Evolutionary conservation across 768 basidiomycete species (phyloP).

Genomic region (Gautieria morchelliformis): DNA sequence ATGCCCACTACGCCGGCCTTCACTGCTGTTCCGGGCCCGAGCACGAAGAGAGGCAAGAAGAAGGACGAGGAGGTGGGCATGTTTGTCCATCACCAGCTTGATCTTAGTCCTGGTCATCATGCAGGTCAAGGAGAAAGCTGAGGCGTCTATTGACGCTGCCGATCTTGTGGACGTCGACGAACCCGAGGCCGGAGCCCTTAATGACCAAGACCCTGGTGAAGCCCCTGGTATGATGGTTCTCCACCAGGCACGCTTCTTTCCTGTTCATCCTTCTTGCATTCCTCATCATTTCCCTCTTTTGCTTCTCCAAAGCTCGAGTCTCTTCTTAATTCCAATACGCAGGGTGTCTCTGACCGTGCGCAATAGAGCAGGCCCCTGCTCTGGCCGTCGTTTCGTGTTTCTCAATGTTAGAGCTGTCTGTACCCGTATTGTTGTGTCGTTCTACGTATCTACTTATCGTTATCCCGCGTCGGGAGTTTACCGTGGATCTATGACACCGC

Average conservation of each 20-base stretch:
- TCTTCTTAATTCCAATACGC: background rate
- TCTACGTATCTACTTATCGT: background rate
- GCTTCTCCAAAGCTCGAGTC: background rate
- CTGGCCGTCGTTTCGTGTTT: background rate
- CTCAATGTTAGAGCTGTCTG: background rate
- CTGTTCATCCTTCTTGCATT: background rate
- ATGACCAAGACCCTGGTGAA: background rate
- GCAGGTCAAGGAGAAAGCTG: background rate
- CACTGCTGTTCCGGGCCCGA: background rate
- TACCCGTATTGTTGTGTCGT: background rate
- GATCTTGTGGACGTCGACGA: slow-evolving; percentile 4
- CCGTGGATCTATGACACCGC: too few species aligned
- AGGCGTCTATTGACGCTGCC: background rate
- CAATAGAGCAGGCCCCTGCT: background rate
- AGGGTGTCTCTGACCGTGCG: background rate
- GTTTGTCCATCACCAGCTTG: background rate
- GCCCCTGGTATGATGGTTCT: slow-evolving; percentile 6
- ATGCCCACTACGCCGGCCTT: slow-evolving; percentile 5
- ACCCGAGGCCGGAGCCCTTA: background rate
- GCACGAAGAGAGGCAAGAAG: slow-evolving; percentile 6
- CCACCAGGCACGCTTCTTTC: slow-evolving; percentile 2
- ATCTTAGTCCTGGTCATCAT: background rate
- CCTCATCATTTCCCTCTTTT: background rate
- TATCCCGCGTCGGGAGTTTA: background rate
- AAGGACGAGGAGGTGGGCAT: slow-evolving; percentile 6